Evolutionary conservation across 192 early-diverging fungal species (phyloP).

Genomic region (Coemansia sp.): DNA sequence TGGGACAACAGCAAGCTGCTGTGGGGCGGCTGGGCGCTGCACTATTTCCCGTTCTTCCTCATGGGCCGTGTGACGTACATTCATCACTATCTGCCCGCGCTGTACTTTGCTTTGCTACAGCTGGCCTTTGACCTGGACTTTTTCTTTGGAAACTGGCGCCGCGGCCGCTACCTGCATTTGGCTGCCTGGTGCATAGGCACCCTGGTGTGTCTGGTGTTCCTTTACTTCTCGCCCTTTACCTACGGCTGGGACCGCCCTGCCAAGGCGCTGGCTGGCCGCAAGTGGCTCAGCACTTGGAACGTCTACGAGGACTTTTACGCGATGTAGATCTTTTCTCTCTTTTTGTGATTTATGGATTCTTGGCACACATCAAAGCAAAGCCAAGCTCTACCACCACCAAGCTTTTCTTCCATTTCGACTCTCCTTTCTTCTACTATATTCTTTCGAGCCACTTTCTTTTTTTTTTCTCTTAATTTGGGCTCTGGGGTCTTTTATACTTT

Average conservation of each 20-base stretch:
- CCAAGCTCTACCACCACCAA: neutral
- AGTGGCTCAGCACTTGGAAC: conserved; percentile 81
- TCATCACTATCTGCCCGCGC: conserved; percentile 92
- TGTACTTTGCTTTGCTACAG: conserved; percentile 77
- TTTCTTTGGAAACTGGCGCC: conserved; percentile 56
- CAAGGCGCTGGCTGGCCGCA: conserved; percentile 53
- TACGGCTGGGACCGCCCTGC: conserved; percentile 76
- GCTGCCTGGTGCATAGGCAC: conserved; percentile 35
- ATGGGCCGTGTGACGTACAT: conserved; percentile 91
- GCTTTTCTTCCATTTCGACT: neutral
- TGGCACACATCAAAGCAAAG: neutral
- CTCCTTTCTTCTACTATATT: neutral
- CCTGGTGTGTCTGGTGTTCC: conserved; percentile 33
- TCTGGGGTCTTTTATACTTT: neutral
- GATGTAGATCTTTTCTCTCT: conserved; percentile 11
- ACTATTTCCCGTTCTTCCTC: conserved; percentile 90
- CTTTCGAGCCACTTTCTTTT: neutral
- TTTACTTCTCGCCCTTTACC: conserved; percentile 74
- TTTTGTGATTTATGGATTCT: neutral
- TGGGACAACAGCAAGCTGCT: conserved; percentile 74
- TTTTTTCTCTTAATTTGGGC: neutral
- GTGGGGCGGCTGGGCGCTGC: conserved; percentile 78
- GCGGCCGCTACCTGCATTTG: conserved; percentile 58
- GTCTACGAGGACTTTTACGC: conserved; percentile 56
- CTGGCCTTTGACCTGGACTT: conserved; percentile 76